Evolutionary conservation across 1,139 yeast genomes (phyloP), one percentile per base, ranked within the genome.

Genomic region (Pichia sp.): DNA sequence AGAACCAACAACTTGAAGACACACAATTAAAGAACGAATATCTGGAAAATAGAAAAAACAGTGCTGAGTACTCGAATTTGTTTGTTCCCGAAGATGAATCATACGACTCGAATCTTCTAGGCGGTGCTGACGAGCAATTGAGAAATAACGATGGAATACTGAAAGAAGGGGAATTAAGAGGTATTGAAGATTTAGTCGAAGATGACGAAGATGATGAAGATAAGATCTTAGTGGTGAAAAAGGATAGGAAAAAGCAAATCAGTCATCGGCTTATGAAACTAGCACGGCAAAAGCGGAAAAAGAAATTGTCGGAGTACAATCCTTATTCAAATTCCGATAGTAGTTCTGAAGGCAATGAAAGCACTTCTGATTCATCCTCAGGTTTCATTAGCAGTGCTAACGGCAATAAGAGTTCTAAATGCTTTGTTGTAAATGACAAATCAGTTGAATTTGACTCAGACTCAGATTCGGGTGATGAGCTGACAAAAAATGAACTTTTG

Each of bases 391-490:
- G 15, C 8, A 13, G 40, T 13, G 3, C 40, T 36, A 36, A 13
- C 15, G n/a, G 15, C 10, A 15, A 2, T 2, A 36, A 8, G 15
- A 30, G 8, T 4, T 23, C 48, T 7, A 31, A 31, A 16, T 8
- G 40, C 4, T 52, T 52, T 48, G 44, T 52, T 26, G 53, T 29
- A 19, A 31, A 45, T 29, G 49, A 52, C 34, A 52, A 52, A 31
- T 11, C 44, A 2, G 41, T 52, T 2, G 49, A 43, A n/a, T 52
- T 34, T 44, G 54, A 52, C 6, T 41, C 47, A 15, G 54, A 44
- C 7, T 10, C 36, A 5, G 47, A 47, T 26, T 52, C 54, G 3
- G 49, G 45, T 4, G 54, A 52, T 30, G 52, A 52, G 23, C 32
- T 52, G 6, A 44, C 42, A 2, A 36, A 45, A 23, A 8, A 15